Evolutionary conservation across 192 early-diverging fungal genomes (phyloP).

Genomic region (Gryganskiella cystojenkinii): DNA sequence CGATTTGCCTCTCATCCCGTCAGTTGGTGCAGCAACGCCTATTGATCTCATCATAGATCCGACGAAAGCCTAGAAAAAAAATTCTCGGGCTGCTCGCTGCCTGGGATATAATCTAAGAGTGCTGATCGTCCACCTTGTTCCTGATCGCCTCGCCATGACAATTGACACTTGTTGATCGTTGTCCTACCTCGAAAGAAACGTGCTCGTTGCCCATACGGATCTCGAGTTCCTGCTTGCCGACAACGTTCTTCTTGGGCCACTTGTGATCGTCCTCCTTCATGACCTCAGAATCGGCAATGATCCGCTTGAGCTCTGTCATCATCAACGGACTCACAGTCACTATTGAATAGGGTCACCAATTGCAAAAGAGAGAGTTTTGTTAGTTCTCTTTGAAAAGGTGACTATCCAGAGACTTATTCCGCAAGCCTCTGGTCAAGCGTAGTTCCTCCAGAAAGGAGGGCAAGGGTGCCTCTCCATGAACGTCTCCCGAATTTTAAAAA

Average conservation of each 20-base stretch:
- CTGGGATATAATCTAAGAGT: too few relatives aligned
- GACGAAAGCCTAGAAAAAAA: too few relatives aligned
- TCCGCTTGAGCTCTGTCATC: conserved; percentile 88
- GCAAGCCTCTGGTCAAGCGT: not conserved
- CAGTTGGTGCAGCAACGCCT: too few relatives aligned
- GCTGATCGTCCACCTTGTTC: not conserved
- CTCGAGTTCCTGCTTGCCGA: conserved; percentile 95
- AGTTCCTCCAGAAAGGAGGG: too few relatives aligned
- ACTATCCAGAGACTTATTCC: not conserved
- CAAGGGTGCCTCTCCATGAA: too few relatives aligned
- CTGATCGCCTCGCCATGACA: too few relatives aligned
- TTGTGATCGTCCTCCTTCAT: conserved; percentile 93
- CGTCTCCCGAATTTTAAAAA: too few relatives aligned
- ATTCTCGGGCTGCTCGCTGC: too few relatives aligned
- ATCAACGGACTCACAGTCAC: conserved; percentile 83
- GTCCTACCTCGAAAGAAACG: conserved; percentile 87
- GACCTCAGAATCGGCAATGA: conserved; percentile 90
- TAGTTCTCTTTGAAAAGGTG: too few relatives aligned
- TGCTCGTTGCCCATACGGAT: conserved; percentile 90
- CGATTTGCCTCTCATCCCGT: too few relatives aligned
- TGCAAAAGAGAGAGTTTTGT: not conserved
- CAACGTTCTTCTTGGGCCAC: conserved; percentile 92
- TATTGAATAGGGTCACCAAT: conserved; percentile 14
- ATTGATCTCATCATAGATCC: too few relatives aligned
- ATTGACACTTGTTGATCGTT: not conserved